These are phyloP conservation scores for Triticum monococcum DNA, from an alignment of 176 grass and related monocot species.

Conservation along the genomic window DNA sequence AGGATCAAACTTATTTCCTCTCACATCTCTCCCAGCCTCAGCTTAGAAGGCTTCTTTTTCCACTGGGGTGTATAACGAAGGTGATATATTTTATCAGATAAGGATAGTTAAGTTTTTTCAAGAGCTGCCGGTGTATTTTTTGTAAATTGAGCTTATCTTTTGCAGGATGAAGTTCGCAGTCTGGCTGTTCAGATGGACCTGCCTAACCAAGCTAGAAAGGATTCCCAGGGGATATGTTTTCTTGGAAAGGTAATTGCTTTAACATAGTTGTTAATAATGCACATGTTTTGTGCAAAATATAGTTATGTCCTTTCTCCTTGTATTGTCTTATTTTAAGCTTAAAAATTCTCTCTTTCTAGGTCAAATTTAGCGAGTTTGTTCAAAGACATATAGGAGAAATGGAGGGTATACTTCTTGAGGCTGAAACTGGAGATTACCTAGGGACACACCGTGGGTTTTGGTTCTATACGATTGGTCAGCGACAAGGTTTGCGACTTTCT, in stretches of 20 bases:
- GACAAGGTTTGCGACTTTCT: constrained; percentile 80
- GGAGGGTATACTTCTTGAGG: constrained; percentile 82
- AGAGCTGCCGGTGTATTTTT: background rate
- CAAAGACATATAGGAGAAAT: constrained; percentile 83
- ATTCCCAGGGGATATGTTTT: constrained; percentile 98
- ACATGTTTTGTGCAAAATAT: constrained; percentile 4
- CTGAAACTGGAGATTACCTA: constrained; percentile 94
- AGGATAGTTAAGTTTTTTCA: background rate
- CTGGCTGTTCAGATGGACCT: constrained; percentile 69
- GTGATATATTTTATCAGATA: constrained; percentile 35
- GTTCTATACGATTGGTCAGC: constrained; percentile 97
- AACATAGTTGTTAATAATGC: background rate
- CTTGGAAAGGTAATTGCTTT: constrained; percentile 75
- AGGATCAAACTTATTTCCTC: constrained; percentile 98
- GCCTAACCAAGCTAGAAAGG: constrained; percentile 87
- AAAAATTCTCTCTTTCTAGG: constrained; percentile 46
- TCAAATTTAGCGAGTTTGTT: constrained; percentile 99
- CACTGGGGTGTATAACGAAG: constrained; percentile 80
- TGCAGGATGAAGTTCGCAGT: constrained; percentile 77
- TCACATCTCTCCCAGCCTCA: constrained; percentile 85
- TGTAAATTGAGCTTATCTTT: constrained; percentile 16
- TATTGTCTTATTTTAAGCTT: background rate
- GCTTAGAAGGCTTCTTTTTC: constrained; percentile 93
- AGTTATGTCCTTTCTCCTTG: background rate
- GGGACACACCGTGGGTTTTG: constrained; percentile 86